phyloP scores from a whole-genome alignment of 164 flowering plant species.

The Amborella trichopoda region DNA sequence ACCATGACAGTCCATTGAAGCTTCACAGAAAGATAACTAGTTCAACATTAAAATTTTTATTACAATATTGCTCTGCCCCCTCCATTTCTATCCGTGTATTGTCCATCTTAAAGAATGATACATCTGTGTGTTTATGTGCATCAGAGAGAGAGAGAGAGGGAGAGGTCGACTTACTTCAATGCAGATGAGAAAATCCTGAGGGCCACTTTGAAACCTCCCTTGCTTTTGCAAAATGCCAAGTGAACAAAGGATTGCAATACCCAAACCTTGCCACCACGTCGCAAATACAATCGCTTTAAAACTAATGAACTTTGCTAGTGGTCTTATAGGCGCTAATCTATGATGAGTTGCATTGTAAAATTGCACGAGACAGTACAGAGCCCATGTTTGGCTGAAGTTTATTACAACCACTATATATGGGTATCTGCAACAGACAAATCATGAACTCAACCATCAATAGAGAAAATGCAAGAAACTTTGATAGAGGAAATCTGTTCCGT shows the following conservation, averaged over 20 bases:
- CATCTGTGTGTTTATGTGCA: too few relatives aligned
- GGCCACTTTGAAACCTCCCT: slow-evolving; percentile 42
- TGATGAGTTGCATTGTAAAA: slow-evolving; percentile 76
- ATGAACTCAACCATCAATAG: background rate
- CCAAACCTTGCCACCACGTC: slow-evolving; percentile 99
- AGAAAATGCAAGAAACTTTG: background rate
- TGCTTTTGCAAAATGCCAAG: slow-evolving; percentile 45
- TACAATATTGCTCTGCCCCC: too few relatives aligned
- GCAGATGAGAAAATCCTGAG: slow-evolving; percentile 84
- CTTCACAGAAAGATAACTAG: too few relatives aligned
- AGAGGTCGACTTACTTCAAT: too few relatives aligned
- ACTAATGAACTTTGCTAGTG: slow-evolving; percentile 85
- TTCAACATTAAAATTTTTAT: too few relatives aligned
- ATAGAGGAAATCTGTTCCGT: background rate
- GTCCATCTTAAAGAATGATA: too few relatives aligned
- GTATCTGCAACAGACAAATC: slow-evolving; percentile 37
- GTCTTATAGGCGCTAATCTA: slow-evolving; percentile 53
- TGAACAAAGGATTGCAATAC: slow-evolving; percentile 53
- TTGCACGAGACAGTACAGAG: slow-evolving; percentile 80
- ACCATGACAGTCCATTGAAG: too few relatives aligned
- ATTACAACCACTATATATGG: slow-evolving; percentile 73
- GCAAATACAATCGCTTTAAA: slow-evolving; percentile 95
- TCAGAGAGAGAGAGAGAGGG: too few relatives aligned
- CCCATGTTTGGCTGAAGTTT: slow-evolving; percentile 99
- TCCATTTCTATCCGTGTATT: too few relatives aligned